phyloP scores from a whole-genome alignment of 1,284 basidiomycete species.

The Apiotrichum akiyoshidainum region DNA sequence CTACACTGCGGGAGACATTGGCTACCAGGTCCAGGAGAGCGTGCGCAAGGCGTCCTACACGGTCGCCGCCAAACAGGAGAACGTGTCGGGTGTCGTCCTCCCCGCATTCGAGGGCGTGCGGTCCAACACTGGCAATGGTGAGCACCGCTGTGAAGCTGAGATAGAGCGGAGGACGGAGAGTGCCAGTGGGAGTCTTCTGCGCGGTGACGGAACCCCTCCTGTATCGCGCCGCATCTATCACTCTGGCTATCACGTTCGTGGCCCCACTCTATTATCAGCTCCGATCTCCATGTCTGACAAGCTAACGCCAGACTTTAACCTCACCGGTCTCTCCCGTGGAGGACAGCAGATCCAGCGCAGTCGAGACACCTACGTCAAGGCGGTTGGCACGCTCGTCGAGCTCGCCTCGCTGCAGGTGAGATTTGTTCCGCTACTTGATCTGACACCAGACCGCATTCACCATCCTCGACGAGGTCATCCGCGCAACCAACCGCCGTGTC shows the following conservation, averaged over 20 bases:
- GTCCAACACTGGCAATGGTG: conserved; percentile 69
- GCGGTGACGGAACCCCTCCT: neutral
- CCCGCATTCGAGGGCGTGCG: conserved; percentile 91
- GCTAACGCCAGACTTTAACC: conserved; percentile 74
- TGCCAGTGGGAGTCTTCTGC: too few relatives aligned
- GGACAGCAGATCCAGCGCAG: conserved; percentile 93
- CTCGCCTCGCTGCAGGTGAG: conserved; percentile 74
- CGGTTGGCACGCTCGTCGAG: conserved; percentile 93
- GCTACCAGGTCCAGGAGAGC: conserved; percentile 79
- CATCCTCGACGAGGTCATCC: conserved; percentile 97
- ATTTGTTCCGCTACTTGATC: neutral
- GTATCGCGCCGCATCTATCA: neutral
- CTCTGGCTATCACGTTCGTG: too few relatives aligned
- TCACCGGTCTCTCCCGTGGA: conserved; percentile 95
- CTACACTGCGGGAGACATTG: conserved; percentile 95
- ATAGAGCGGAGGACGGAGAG: neutral
- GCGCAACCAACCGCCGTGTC: conserved; percentile 94
- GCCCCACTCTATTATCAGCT: too few relatives aligned
- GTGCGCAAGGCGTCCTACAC: conserved; percentile 74
- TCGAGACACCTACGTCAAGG: conserved; percentile 94
- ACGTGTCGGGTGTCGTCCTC: conserved; percentile 95
- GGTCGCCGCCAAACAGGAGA: conserved; percentile 94
- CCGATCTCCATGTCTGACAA: too few relatives aligned
- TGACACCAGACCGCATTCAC: conserved; percentile 85
- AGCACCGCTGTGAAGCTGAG: conserved; percentile 29